Base-by-base conservation (phyloP, 768 basidiomycete genomes). In the Mycena haematopus region DNA sequence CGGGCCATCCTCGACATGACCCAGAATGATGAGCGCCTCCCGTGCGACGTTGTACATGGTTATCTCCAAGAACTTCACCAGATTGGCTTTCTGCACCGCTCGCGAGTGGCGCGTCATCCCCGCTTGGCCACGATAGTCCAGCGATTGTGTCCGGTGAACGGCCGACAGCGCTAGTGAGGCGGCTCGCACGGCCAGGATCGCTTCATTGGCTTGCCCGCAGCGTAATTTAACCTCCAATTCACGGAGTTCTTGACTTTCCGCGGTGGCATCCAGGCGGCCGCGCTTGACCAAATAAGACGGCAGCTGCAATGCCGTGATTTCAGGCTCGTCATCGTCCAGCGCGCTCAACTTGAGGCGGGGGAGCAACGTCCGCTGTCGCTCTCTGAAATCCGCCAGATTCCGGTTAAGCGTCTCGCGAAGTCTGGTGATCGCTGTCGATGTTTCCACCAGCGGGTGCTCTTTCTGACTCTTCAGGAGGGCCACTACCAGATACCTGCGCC, bases 241-340 rank as follows among this genome's bases (percentile, higher is more conserved):
- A 7, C 60, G 56, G 9, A 63, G 47, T 22, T 51, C 21, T n/a
- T 21, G n/a, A 52, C 54, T 56, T 7, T 52, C 17, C 5, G 17
- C 31, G 15, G 36, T 44, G 25, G n/a, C 56, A 52, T 31, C 35
- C 13, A 29, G 19, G 7, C n/a, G 60, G 17, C 52, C 44, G 36
- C 58, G 62, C 17, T 49, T 58, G 29, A 36, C 57, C 9, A 56
- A 49, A 33, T 53, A 63, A 2, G 62, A 63, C 2, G 62, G 62
- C 5, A 63, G 52, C 13, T 63, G 62, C 13, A 63, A 31, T 1
- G 56, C 51, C 1, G 62, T 63, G 8, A 58, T n/a, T 25, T 63
- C 62, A 0, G 62, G 62, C 56, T 63, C 56, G 22, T 63, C 52
- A 3, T 25, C 51, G n/a, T 63, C 56, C 21, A 58, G 51, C 22